phyloP scores from a whole-genome alignment of 768 basidiomycete species.

The Strobilomyces confusus region DNA sequence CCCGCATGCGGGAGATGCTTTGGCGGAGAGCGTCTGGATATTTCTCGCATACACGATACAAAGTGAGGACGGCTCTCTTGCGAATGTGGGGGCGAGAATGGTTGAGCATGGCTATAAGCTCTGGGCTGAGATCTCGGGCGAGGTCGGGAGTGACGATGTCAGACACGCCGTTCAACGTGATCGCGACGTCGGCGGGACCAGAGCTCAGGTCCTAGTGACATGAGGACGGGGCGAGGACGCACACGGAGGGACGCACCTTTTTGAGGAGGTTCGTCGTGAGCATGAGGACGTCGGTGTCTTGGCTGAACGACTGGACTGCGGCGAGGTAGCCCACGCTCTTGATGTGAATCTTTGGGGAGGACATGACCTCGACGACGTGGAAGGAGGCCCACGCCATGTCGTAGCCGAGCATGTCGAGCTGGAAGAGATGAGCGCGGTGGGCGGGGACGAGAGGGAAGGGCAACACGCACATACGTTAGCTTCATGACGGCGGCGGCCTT shows the following conservation, averaged over 20 bases:
- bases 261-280: conserved; percentile 93
- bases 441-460: background rate
- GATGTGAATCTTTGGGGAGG: conserved; percentile 83
- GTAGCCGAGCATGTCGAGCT: conserved; percentile 98
- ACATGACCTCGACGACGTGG: conserved; percentile 98
- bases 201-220: conserved; percentile 70
- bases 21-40: conserved; percentile 75
- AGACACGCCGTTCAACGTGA: conserved; percentile 78
- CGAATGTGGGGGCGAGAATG: conserved; percentile 87
- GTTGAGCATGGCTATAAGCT: conserved; percentile 80
- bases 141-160: conserved; percentile 83
- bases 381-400: conserved; percentile 97
- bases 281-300: conserved; percentile 96
- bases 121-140: conserved; percentile 85
- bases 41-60: conserved; percentile 76
- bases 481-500: conserved; percentile 95
- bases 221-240: conserved; percentile 8
- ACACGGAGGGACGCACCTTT: conserved; percentile 60
- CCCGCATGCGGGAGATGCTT: conserved; percentile 67
- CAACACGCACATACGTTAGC: conserved; percentile 83
- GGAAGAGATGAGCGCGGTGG: conserved; percentile 9
- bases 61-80: conserved; percentile 81
- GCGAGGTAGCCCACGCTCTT: conserved; percentile 96
- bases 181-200: conserved; percentile 66
- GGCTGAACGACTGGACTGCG: conserved; percentile 83